phyloP scores from a whole-genome alignment of 1,284 basidiomycete genomes.

The Tilletia setariae region DNA sequence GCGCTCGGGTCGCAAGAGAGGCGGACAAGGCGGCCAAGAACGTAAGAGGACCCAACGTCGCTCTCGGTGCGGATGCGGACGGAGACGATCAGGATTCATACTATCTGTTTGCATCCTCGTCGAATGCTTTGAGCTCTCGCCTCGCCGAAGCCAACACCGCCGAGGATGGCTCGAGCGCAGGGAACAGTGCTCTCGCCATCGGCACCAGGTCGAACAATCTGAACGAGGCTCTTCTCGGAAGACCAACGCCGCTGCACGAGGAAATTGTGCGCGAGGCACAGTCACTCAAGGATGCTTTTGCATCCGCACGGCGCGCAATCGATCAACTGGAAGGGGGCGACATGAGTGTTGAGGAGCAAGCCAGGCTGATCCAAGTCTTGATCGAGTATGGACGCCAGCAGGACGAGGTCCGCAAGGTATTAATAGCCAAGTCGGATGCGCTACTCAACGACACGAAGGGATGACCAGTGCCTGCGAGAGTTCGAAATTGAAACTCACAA shows the following conservation, averaged over 20 bases:
- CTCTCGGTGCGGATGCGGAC: conserved; percentile 1
- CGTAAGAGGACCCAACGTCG: conserved; percentile 4
- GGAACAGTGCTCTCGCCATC: no score
- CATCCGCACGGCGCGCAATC: background rate
- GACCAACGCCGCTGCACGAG: conserved; percentile 4
- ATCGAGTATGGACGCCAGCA: background rate
- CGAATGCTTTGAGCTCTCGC: background rate
- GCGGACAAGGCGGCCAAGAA: background rate
- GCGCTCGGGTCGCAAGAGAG: background rate
- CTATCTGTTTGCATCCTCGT: background rate
- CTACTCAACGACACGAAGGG: conserved; percentile 20
- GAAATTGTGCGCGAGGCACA: conserved; percentile 3
- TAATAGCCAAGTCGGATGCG: conserved; percentile 18
- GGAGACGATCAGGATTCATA: conserved; percentile 10
- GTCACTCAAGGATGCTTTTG: conserved; percentile 8
- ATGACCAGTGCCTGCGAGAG: background rate
- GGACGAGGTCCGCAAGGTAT: conserved; percentile 18
- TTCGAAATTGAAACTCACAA: no score
- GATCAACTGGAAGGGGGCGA: conserved; percentile 1
- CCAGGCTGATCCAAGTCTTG: background rate
- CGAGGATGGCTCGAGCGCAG: no score
- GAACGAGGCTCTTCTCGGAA: background rate
- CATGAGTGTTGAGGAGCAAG: background rate
- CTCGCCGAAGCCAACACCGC: background rate
- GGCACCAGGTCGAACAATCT: background rate